Conservation (phyloP, 768 basidiomycete genomes). For the Mycena floridula region DNA sequence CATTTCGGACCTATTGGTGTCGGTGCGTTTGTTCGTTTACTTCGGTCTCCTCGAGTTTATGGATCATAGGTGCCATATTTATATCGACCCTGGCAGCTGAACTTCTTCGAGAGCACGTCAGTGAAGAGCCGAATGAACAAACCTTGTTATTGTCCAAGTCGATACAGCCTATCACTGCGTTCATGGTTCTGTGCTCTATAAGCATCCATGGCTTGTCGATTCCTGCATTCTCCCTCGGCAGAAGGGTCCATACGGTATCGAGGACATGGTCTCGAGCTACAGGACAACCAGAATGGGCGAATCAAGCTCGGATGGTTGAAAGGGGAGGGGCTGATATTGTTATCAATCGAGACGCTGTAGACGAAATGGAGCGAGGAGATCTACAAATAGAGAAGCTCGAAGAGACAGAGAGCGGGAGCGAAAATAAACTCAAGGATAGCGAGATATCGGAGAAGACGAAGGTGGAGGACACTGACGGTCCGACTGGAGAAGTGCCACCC, state of each 20-base stretch:
- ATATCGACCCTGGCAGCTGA: constrained; percentile 79
- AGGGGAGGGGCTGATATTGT: constrained; percentile 68
- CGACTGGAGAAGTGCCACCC: constrained; percentile 32
- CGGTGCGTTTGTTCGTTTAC: no score
- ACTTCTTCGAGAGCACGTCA: constrained; percentile 37
- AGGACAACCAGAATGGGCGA: constrained; percentile 74
- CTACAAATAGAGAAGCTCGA: no score
- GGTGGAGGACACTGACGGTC: neutral
- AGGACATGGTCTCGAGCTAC: constrained; percentile 76
- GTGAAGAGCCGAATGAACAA: constrained; percentile 45
- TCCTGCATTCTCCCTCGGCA: constrained; percentile 87
- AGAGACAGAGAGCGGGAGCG: neutral
- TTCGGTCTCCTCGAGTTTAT: constrained; percentile 3
- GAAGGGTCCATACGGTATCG: constrained; percentile 85
- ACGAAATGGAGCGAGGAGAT: no score
- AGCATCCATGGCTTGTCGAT: constrained; percentile 88
- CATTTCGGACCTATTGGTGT: constrained; percentile 92
- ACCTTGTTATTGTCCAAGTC: constrained; percentile 59
- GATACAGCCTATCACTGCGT: constrained; percentile 91
- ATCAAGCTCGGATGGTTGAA: constrained; percentile 62
- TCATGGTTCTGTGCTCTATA: constrained; percentile 91
- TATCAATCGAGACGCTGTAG: constrained; percentile 80
- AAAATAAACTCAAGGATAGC: constrained; percentile 5
- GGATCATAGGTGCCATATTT: constrained; percentile 78
- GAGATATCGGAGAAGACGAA: constrained; percentile 4